Evolutionary conservation across 2,329 filamentous ascomycete genomes (phyloP).

Genomic region (Cladosporium colombiae): DNA sequence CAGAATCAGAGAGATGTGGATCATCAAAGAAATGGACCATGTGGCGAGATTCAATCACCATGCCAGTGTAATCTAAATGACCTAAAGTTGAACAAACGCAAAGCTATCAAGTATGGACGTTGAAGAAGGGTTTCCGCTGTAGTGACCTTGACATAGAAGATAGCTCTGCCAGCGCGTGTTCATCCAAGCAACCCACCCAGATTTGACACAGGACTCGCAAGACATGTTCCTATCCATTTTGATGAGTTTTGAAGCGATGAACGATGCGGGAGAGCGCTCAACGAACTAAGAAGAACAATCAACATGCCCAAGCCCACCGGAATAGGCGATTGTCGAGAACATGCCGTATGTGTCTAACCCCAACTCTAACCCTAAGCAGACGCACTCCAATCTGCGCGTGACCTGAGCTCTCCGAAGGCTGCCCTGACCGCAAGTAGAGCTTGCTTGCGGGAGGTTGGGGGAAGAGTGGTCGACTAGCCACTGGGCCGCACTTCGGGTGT

Average conservation of each 20-base stretch:
- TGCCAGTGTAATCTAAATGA: too few relatives aligned
- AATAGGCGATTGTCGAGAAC: background rate
- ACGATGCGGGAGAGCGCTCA: background rate
- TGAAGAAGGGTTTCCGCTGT: too few relatives aligned
- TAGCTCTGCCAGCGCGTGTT: too few relatives aligned
- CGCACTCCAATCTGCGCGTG: background rate
- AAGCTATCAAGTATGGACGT: too few relatives aligned
- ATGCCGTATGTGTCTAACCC: background rate
- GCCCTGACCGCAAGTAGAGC: background rate
- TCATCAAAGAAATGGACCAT: background rate
- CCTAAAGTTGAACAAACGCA: background rate
- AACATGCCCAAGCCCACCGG: background rate
- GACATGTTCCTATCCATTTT: background rate
- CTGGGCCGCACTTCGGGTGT: background rate
- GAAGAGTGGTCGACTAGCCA: background rate
- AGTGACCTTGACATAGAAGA: too few relatives aligned
- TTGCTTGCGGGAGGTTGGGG: constrained; percentile 9
- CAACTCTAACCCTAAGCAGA: background rate
- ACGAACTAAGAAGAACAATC: background rate
- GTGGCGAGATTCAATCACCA: background rate
- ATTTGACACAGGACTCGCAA: too few relatives aligned
- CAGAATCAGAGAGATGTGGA: background rate
- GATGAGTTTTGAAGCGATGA: too few relatives aligned
- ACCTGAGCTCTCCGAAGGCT: background rate
- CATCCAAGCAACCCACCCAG: too few relatives aligned